Percentiles rank a stretch among this genome's conserved stretches.
These are phyloP conservation scores for Suillus paluster DNA, from an alignment of 768 basidiomycete genomes.

Conservation along the genomic window DNA sequence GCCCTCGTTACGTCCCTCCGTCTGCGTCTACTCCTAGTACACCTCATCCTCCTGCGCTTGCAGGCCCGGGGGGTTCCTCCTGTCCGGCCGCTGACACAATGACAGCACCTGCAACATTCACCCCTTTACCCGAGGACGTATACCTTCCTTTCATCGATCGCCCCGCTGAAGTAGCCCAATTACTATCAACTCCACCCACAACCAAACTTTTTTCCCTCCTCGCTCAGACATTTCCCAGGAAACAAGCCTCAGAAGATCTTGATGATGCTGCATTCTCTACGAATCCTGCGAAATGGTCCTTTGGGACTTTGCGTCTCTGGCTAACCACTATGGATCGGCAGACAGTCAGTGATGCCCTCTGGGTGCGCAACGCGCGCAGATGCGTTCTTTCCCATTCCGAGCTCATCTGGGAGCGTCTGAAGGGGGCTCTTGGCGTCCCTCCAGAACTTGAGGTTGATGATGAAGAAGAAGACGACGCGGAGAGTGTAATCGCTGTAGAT, in stretches of 20 bases:
- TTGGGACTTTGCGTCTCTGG: constrained; percentile 68
- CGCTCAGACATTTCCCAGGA: constrained; percentile 64
- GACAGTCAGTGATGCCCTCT: constrained; percentile 67
- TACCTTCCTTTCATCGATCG: constrained; percentile 89
- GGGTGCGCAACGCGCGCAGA: constrained; percentile 73
- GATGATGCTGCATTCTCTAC: constrained; percentile 40
- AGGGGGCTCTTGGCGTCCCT: constrained; percentile 86
- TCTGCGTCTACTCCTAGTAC: constrained; percentile 21
- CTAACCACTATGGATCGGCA: constrained; percentile 67
- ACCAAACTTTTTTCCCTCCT: constrained; percentile 74
- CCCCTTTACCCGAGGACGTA: constrained; percentile 74
- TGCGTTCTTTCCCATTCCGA: constrained; percentile 81
- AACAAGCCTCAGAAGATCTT: constrained; percentile 28
- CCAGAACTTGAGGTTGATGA: constrained; percentile 68
- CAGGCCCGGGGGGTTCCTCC: constrained; percentile 6
- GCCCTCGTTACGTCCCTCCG: constrained; percentile 38
- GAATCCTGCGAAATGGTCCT: constrained; percentile 77
- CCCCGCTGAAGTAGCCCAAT: constrained; percentile 68
- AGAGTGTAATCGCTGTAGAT: constrained; percentile 37
- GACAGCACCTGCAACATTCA: constrained; percentile 63
- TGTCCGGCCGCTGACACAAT: constrained; percentile 6
- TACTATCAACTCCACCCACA: constrained; percentile 69
- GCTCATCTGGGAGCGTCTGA: constrained; percentile 90
- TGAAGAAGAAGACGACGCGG: constrained; percentile 53
- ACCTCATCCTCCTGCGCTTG: constrained; percentile 18